Base-by-base conservation (phyloP, 192 early-diverging fungal species). In the Linnemannia zychae region DNA sequence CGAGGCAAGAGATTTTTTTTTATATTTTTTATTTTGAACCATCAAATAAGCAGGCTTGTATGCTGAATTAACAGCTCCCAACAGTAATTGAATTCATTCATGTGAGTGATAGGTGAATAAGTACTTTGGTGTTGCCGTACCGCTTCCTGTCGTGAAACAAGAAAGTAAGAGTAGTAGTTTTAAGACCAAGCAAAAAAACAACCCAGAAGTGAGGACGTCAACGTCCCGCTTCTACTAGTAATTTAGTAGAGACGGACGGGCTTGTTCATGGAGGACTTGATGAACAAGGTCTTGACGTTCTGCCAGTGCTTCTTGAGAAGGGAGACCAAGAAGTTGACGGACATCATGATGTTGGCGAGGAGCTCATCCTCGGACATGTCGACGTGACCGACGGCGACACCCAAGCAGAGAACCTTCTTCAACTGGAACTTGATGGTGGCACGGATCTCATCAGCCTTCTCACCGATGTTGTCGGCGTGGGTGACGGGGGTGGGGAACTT, bases 301-400 rank as follows among this genome's bases (percentile, higher is more conserved):
- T 99, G 98, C 98, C 98, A 99, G 95, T 97, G 94, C 94, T 98
- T 99, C 96, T 99, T 99, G 82, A 99, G 91, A 77, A 99, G 90
- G 65, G 97, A 98, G 47, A 99, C 97, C 87, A 99, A 91, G 92
- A 99, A 99, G 96, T 99, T 99, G 91, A 99, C 93, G 81, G 96
- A 91, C 94, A 98, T 91, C 97, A 99, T 97, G 91, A 95, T 97
- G 95, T 99, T 99, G 89, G 93, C 92, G 87, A 98, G 89, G 67
- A 98, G 91, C 92, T 99, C 91, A 92, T 99, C 98, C 88, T 99
- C 97, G 78, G 92, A 94, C 97, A 98, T 98, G 37, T 92, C 87
- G 84, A 98, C 93, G 93, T 99, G 95, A 76, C 97, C 98, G 75
- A 99, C 95, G 82, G 98, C 98, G 68, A 98, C 97, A 91, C 96